Conservation (phyloP, 345 rosid genomes). For the Hypericum perforatum region DNA sequence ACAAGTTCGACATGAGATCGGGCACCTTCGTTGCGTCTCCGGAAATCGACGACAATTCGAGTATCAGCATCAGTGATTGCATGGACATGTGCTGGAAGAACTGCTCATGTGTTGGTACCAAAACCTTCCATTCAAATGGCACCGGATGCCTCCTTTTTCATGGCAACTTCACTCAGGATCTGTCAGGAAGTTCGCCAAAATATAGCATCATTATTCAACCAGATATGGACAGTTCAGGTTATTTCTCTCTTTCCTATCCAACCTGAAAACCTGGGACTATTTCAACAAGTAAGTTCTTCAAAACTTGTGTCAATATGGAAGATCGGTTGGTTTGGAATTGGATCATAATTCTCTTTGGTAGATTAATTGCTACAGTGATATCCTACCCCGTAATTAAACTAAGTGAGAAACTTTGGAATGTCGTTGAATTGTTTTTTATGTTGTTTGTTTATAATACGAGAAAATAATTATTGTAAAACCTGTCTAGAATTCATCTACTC, state of each 20-base stretch:
- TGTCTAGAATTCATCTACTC: no score
- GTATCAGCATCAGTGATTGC: slow-evolving; percentile 7
- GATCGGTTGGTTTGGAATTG: no score
- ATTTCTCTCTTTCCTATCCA: background rate
- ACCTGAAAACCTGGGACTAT: no score
- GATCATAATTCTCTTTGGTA: no score
- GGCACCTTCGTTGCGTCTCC: background rate
- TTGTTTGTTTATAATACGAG: no score
- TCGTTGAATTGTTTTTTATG: no score
- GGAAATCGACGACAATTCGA: background rate
- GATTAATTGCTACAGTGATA: no score
- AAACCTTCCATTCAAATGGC: background rate
- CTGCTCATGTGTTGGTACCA: slow-evolving; percentile 1
- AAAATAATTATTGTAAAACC: no score
- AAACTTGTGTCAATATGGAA: no score
- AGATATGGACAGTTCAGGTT: background rate
- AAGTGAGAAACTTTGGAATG: no score
- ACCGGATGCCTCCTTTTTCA: background rate
- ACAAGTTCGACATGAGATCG: background rate
- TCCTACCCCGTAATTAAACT: no score
- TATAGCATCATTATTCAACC: background rate
- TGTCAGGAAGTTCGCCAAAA: background rate
- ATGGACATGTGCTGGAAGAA: slow-evolving; percentile 6
- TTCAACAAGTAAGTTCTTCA: no score
- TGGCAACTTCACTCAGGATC: slow-evolving; percentile 1